A percentile compares a stretch with the other conserved stretches of the same genome.
These are phyloP conservation scores for Fusarium sp. DNA, from an alignment of 2,329 filamentous ascomycete species.

Conservation along the genomic window DNA sequence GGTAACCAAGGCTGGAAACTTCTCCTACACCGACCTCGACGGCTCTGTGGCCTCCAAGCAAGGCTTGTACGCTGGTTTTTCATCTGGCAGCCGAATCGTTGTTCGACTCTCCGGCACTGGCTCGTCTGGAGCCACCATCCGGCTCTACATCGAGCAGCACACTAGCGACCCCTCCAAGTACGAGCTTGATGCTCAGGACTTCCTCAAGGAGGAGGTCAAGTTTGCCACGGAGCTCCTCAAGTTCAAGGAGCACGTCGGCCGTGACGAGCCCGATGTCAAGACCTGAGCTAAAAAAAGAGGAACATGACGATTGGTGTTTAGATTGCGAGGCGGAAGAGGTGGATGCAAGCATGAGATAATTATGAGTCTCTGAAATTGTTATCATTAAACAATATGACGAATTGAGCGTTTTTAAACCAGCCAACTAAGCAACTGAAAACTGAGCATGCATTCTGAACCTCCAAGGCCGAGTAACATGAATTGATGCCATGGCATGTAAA, in stretches of 20 bases:
- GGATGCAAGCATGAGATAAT: conserved; percentile 34
- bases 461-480: conserved; percentile 15
- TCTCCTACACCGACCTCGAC: conserved; percentile 98
- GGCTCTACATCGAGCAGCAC: conserved; percentile 97
- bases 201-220: conserved; percentile 88
- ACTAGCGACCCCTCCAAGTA: conserved; percentile 82
- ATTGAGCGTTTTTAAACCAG: conserved; percentile 44
- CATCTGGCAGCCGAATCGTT: conserved; percentile 92
- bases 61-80: conserved; percentile 93
- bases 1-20: conserved; percentile 90
- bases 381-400: conserved; percentile 37
- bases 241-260: conserved; percentile 92
- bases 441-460: conserved; percentile 11
- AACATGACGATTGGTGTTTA: background rate
- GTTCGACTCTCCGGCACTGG: conserved; percentile 95
- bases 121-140: conserved; percentile 93
- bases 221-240: conserved; percentile 86
- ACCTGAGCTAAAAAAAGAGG: conserved; percentile 64
- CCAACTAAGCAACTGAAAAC: conserved; percentile 24
- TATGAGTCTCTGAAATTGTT: conserved; percentile 40
- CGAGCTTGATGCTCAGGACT: conserved; percentile 86
- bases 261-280: conserved; percentile 95
- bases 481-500: conserved; percentile 28
- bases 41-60: conserved; percentile 96
- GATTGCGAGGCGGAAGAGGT: conserved; percentile 22